Evolutionary conservation across 306 rosid genomes (phyloP).

Genomic region (Glycine tomentella): DNA sequence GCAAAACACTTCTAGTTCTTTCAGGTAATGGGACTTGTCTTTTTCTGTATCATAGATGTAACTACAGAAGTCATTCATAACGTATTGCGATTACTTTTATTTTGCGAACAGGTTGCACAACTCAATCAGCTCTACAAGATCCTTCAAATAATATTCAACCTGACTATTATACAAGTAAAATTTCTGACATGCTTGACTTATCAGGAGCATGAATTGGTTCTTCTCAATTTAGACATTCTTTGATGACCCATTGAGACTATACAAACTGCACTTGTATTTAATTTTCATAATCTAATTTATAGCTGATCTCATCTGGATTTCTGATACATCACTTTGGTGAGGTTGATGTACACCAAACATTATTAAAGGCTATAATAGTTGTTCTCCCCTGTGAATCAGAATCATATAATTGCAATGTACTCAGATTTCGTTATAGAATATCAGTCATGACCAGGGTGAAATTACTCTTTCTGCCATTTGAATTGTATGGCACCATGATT

Average conservation of each 20-base stretch:
- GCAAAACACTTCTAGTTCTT: slow-evolving; percentile 89
- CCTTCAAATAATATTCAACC: slow-evolving; percentile 82
- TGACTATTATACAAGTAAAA: slow-evolving; percentile 68
- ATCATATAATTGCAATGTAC: background rate
- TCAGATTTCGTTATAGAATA: background rate
- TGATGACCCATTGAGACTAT: background rate
- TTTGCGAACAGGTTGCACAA: slow-evolving; percentile 68
- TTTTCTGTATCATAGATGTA: slow-evolving; percentile 25
- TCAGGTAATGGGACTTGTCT: slow-evolving; percentile 62
- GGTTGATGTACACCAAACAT: slow-evolving; percentile 21
- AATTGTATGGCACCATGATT: background rate
- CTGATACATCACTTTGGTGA: background rate
- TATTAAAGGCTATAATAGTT: background rate
- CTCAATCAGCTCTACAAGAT: slow-evolving; percentile 67
- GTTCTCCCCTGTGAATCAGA: background rate
- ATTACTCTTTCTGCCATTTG: slow-evolving; percentile 15
- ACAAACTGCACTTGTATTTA: background rate
- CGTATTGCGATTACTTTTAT: slow-evolving; percentile 10
- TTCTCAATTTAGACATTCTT: slow-evolving; percentile 32
- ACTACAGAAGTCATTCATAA: slow-evolving; percentile 18
- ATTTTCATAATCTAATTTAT: slow-evolving; percentile 33
- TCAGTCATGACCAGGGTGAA: slow-evolving; percentile 23
- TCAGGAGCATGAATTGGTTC: slow-evolving; percentile 43
- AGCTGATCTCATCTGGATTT: background rate
- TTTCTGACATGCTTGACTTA: slow-evolving; percentile 72